Evolutionary conservation across 2,329 filamentous ascomycete genomes (phyloP), one percentile per base, ranked within the genome.

Genomic region (Epichloe amarillans): DNA sequence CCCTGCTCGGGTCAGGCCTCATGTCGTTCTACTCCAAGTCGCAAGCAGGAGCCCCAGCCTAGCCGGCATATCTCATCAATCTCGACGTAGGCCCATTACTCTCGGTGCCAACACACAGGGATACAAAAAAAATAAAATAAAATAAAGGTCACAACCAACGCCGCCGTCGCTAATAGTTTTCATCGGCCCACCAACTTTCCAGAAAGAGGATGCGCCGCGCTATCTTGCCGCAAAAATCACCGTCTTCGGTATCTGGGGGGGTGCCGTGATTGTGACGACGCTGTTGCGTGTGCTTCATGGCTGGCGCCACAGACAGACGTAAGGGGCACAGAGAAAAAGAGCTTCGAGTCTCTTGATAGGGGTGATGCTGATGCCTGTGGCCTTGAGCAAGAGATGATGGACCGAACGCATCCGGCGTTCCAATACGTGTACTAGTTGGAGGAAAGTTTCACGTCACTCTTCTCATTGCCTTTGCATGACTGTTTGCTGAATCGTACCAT

Each of bases 81-180:
- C 63, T 72, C 2, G 77, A 69, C 53, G 75, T 79, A 30, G 26
- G 8, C 26, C 8, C 26, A 11, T 30, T 30, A 30, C 76, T 56
- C 72, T 72, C 3, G 69, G 72, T 3, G 66, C 69, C 35, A 75
- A 75, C 44, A 60, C 71, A 0, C 72, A 66, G 3, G 4, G 71
- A 4, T 73, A 72, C 56, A 73, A 19, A 19, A 19, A 43, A 15
- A 12, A 71, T 17, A 66, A 73, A 73, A n/a, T n/a, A n/a, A n/a
- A 60, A 33, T 12, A 37, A 14, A 70, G 19, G 66, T 69, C 3
- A 69, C 71, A 0, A 62, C 64, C 4, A 69, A 69, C 2, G 71
- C 69, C 0, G 61, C 72, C 38, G 68, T 73, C 8, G 73, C 72
- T 55, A 52, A 1, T 68, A 65, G 5, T 70, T 70, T 53, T 72